A percentile compares a stretch with the other conserved stretches of the same genome.
These are phyloP conservation scores for Magnusiomyces suaveolens DNA, from an alignment of 1,139 yeast species.

Conservation along the genomic window DNA sequence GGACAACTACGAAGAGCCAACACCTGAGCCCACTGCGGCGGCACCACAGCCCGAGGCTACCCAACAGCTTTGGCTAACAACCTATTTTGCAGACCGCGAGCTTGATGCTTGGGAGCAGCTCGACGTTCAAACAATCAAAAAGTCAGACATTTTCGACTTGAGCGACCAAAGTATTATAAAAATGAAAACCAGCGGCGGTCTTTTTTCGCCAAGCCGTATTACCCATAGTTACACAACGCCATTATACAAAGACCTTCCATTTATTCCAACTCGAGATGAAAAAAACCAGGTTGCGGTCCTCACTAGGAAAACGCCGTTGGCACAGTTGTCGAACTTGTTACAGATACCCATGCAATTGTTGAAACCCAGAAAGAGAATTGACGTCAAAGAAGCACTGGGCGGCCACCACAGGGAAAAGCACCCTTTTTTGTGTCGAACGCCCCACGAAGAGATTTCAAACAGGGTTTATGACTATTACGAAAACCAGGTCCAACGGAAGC, in stretches of 20 bases:
- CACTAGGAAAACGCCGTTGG: neutral
- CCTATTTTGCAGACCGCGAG: no score
- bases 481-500: neutral
- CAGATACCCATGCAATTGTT: neutral
- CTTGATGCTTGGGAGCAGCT: neutral
- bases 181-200: neutral
- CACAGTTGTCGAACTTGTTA: neutral
- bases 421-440: neutral
- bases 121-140: neutral
- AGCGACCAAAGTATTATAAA: no score
- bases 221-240: neutral
- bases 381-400: slow-evolving; percentile 1
- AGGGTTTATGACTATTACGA: neutral
- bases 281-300: neutral
- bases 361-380: neutral
- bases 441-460: neutral
- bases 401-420: neutral
- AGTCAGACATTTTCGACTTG: neutral
- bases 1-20: neutral
- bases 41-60: neutral
- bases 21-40: neutral
- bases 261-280: neutral
- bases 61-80: neutral
- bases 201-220: neutral
- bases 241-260: neutral